phyloP scores from a whole-genome alignment of 805 yeast genomes.

The Naumovozyma castellii region DNA sequence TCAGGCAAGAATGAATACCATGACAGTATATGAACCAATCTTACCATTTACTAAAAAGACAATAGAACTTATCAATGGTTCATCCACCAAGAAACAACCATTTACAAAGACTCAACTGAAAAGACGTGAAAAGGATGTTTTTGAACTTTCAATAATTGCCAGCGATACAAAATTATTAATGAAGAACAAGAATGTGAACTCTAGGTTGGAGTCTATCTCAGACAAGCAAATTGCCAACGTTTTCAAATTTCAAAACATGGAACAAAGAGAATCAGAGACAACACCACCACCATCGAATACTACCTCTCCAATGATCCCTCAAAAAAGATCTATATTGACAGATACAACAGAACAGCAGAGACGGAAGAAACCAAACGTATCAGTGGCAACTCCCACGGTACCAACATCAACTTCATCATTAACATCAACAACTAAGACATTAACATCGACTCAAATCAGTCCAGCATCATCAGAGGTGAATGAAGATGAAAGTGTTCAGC shows the following conservation, averaged over 20 bases:
- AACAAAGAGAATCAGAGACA: slow-evolving; percentile 11
- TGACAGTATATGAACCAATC: slow-evolving; percentile 7
- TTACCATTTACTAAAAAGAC: slow-evolving; percentile 13
- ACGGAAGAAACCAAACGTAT: too few relatives aligned
- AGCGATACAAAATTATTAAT: slow-evolving; percentile 12
- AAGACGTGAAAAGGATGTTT: slow-evolving; percentile 20
- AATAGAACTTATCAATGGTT: slow-evolving; percentile 20
- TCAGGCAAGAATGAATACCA: background rate
- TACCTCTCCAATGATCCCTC: slow-evolving; percentile 11
- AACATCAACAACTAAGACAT: too few relatives aligned
- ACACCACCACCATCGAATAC: slow-evolving; percentile 1
- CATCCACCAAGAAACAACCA: slow-evolving; percentile 16
- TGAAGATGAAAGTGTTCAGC: background rate
- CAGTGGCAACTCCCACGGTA: too few relatives aligned
- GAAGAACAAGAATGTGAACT: slow-evolving; percentile 10
- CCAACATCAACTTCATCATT: too few relatives aligned
- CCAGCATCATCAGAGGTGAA: background rate
- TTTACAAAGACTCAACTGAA: slow-evolving; percentile 15
- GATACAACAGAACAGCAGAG: slow-evolving; percentile 1
- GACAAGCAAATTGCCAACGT: slow-evolving; percentile 11
- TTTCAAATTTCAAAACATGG: slow-evolving; percentile 5
- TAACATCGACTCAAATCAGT: background rate
- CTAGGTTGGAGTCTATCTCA: slow-evolving; percentile 9
- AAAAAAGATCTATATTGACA: background rate
- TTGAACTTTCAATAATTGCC: slow-evolving; percentile 10